phyloP scores from a whole-genome alignment of 495 filamentous ascomycete species.

The Lentithecium fluviatile region DNA sequence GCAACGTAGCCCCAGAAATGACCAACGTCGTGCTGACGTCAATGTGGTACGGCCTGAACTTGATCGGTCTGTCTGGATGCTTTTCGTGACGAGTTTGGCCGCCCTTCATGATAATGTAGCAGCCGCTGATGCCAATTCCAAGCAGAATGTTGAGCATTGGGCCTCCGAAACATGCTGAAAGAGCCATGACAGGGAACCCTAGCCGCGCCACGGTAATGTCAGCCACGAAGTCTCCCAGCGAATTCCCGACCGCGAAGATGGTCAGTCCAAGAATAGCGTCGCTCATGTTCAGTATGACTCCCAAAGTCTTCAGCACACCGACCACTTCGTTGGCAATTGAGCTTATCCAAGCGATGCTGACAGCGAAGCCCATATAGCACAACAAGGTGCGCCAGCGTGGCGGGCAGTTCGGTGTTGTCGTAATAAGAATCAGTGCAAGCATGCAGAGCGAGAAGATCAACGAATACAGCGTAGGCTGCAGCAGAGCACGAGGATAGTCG shows the following conservation, averaged over 20 bases:
- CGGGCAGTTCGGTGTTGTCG: constrained; percentile 52
- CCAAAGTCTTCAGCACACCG: constrained; percentile 87
- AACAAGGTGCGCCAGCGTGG: constrained; percentile 70
- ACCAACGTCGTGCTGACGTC: constrained; percentile 79
- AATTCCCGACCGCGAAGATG: constrained; percentile 95
- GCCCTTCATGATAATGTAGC: constrained; percentile 73
- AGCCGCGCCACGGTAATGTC: constrained; percentile 91
- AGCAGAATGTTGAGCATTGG: constrained; percentile 97
- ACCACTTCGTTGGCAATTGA: constrained; percentile 97
- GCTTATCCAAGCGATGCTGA: constrained; percentile 92
- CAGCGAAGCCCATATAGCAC: constrained; percentile 86
- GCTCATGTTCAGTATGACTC: constrained; percentile 87
- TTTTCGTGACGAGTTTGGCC: constrained; percentile 55
- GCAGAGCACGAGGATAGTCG: constrained; percentile 51
- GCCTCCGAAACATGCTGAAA: constrained; percentile 93
- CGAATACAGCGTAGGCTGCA: constrained; percentile 65
- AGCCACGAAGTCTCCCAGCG: constrained; percentile 88
- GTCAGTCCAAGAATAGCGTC: constrained; percentile 96
- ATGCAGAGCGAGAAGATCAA: constrained; percentile 67
- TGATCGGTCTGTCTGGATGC: constrained; percentile 55
- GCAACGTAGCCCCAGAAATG: constrained; percentile 74
- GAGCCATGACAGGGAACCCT: constrained; percentile 95
- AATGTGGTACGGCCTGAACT: constrained; percentile 63
- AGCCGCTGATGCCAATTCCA: constrained; percentile 83
- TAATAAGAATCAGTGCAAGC: constrained; percentile 64